Base-by-base conservation (phyloP, 192 early-diverging fungal species). In the Coemansia sp. region DNA sequence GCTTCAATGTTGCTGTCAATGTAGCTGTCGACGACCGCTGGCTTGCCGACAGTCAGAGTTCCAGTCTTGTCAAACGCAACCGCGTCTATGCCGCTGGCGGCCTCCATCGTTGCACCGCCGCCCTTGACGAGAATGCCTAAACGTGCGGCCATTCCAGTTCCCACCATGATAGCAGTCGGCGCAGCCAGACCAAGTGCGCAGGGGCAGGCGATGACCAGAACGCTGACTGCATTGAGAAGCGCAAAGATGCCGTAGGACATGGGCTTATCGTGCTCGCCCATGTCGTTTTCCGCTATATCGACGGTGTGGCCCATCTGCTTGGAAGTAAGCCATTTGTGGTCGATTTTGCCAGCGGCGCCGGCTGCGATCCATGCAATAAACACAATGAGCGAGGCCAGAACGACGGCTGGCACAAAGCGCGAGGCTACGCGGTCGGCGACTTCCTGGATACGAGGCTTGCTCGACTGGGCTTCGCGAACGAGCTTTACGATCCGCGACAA, bases 31-130 rank as follows among this genome's bases (percentile, higher is more conserved):
- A 82, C 78, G 3, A 91, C 85, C 5, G 82, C 77, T 27, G 90
- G 73, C 67, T 87, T 85, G 27, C 91, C 97, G 23, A 83, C 69
- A 6, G 97, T 99, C 45, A 99, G 67, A 0, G 95, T 97, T 36
- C 97, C 97, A 1, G 97, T 99, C 79, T 99, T 99, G 82, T 99
- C 97, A 82, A 97, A 97, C n/a, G 95, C 90, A 3, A 98, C 78
- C 47, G 89, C 88, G 56, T 88, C 89, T 8, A 98, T 83, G 49
- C 82, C 83, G 68, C 89, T 87, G 10, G 92, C 92, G 6, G 81
- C 84, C 68, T 95, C 93, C 60, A 98, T 78, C 10, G 92, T 87
- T n/a, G 71, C 87, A 6, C 93, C 97, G 30, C 77, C 77, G 30
- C 94, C 91, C 82, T 98, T 98, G 72, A 98, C 93, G 50, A 98